Base-by-base conservation (phyloP, 2,329 filamentous ascomycete species). In the Neofusicoccum sp. region DNA sequence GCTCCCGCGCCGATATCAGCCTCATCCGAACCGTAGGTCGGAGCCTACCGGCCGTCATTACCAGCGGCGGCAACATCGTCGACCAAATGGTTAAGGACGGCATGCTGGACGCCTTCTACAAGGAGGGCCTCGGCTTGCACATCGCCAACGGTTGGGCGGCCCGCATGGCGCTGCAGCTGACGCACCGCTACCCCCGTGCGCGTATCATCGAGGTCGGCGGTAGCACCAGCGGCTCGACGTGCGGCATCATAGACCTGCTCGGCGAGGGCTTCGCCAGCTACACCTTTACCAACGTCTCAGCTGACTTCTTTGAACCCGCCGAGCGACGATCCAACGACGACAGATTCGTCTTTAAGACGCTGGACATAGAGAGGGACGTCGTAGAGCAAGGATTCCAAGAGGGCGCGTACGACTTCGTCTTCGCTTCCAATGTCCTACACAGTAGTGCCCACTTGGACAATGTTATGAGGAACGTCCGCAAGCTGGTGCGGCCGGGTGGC, bases 361-460 rank as follows among this genome's bases (percentile, higher is more conserved):
- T 41, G 12, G 39, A 41, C 39, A 41, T 41, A 9, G 63, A 66
- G 12, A 8, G 45, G 59, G 7, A n/a, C 28, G 61, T 62, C 1
- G 1, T 4, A 0, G 49, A 54, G 11, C 68, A 71, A 47, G 66
- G 65, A 2, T 67, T 66, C 36, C 39, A 47, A 6, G 33, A 37
- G 9, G 31, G 29, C 2, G 6, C 48, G 2, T 71, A 64, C 39
- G 70, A 71, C 29, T 2, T 71, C 3, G 47, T 72, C 12, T 28
- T 71, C 8, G 64, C 66, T 3, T 62, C 61, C 11, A 28, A 69
- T 6, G 50, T 52, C 9, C 33, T 71, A 4, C 68, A 72, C 50
- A 59, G 63, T 1, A 64, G 67, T 2, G 8, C 14, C 1, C 62
- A 61, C 36, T 36, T 71, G 3, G 33, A 56, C 3, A 54, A 65